Evolutionary conservation across 2,329 filamentous ascomycete species (phyloP), one percentile per base, ranked within the genome.

Genomic region (Coniochaeta pulveracea): DNA sequence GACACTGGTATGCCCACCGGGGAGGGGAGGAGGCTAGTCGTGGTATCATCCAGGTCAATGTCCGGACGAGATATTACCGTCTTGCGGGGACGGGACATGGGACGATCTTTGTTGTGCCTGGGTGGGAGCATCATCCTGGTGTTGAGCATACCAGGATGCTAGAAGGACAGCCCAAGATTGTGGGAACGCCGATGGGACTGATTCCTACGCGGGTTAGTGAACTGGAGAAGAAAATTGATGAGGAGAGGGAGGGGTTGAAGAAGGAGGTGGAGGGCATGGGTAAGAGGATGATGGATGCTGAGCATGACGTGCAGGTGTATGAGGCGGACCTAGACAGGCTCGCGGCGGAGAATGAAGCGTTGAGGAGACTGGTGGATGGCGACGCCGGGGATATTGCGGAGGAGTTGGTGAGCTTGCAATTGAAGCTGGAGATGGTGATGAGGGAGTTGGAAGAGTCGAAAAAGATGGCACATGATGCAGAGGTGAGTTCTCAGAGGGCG

Each of bases 21-120:
- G 48, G 45, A 5, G 51, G 51, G 0, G 43, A 46, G 4, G 47
- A 47, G 14, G 51, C 55, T 33, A 49, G 56, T n/a, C 50, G 54
- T 9, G 67, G 69, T 0, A 55, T 76, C 12, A 58, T 67, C 1
- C 49, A 56, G 14, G 48, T 72, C 12, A 64, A 73, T 43, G 39
- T 74, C 9, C 46, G 41, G 19, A 70, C 70, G 16, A 56, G 71
- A 3, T 74, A 64, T 47, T 70, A 66, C 46, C 65, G 71, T 12
- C 44, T 73, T 16, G 59, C 61, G 16, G 58, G 57, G 12, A 55
- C 55, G 10, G 60, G 61, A 0, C 48, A 52, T 22, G 56, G 58
- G 3, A 65, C 69, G 30, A 51, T 76, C 37, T 74, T 73, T 43
- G 50, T 75, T 6, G 51, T 72, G 18, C 70, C 69, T 1, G 69